Conservation (phyloP, 2,329 filamentous ascomycete genomes). For the Alternaria triticimaculans region DNA sequence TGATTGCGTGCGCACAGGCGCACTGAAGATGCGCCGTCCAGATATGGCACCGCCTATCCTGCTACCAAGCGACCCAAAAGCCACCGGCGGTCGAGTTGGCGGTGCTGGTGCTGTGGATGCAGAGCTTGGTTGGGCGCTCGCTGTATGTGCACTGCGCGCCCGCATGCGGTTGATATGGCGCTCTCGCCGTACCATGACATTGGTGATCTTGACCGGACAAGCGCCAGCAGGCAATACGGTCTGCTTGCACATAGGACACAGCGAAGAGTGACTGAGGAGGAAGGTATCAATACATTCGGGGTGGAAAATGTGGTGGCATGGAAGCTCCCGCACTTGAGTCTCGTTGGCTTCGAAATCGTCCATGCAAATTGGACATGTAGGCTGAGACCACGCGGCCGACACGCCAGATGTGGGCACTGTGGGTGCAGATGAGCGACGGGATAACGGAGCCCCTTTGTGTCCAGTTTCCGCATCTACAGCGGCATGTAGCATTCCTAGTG, state of each 20-base stretch:
- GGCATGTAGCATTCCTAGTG: slow-evolving; percentile 15
- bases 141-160: slow-evolving; percentile 49
- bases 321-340: slow-evolving; percentile 81
- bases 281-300: slow-evolving; percentile 90
- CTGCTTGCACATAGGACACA: slow-evolving; percentile 91
- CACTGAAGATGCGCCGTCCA: slow-evolving; percentile 43
- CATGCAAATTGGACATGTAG: slow-evolving; percentile 88
- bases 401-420: slow-evolving; percentile 10
- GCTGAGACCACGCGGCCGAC: slow-evolving; percentile 66
- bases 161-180: slow-evolving; percentile 69
- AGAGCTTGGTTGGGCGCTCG: slow-evolving; percentile 7
- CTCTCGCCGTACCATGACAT: slow-evolving; percentile 85
- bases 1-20: slow-evolving; percentile 29
- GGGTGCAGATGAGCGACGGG: slow-evolving; percentile 29
- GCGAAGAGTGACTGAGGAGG: slow-evolving; percentile 75
- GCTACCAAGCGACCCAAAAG: slow-evolving; percentile 33
- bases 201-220: slow-evolving; percentile 64
- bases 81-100: slow-evolving; percentile 11
- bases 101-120: background rate
- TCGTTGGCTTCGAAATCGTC: slow-evolving; percentile 74
- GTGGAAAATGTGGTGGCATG: slow-evolving; percentile 93
- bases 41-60: slow-evolving; percentile 30
- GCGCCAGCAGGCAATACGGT: slow-evolving; percentile 74
- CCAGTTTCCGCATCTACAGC: slow-evolving; percentile 23
- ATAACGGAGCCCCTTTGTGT: slow-evolving; percentile 16